Evolutionary conservation across 176 grass and related monocot genomes (phyloP), one percentile per base, ranked within the genome.

Genomic region (Zizania latifolia): DNA sequence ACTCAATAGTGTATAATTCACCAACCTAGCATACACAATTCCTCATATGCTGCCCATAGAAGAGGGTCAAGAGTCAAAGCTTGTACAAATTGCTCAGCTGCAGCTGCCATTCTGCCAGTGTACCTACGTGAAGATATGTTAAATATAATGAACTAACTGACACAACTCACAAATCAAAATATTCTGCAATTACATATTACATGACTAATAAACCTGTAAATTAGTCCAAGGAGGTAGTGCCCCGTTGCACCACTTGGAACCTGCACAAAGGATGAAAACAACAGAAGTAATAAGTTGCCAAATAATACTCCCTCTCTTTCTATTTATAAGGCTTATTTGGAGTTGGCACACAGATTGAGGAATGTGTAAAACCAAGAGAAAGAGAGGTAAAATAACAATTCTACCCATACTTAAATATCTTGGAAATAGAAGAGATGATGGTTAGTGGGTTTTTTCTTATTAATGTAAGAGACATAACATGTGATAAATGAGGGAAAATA

Each of bases 31-130:
- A 81, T 80, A 66, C 95, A 99, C 62, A 99, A 53, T 88, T 99
- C 95, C 35, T 94, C 95, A 8, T 99, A 99, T 84, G 91, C 91
- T 81, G 81, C 82, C 95, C 95, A 99, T 71, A 99, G 86, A 88
- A 99, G 91, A 85, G 95, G 95, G 71, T 99, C 95, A 60, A 87
- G 50, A 69, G 50, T 57, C 76, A 99, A 90, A 38, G 91, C 88
- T 83, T 94, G 95, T 31, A 68, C 77, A 81, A 92, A 99, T 66
- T 99, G 91, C 72, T 99, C 91, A 41, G 86, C 81, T 54, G 95
- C 95, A 61, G 79, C 77, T 72, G 70, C 74, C 68, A 85, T 85
- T 82, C 95, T 99, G 75, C 87, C 89, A 28, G 89, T 99, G 89
- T 89, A 94, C 64, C 95, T 99, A 72, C 54, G 88, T 39, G 43